phyloP scores from a whole-genome alignment of 495 filamentous ascomycete genomes.

The Rostrohypoxylon terebratum region DNA sequence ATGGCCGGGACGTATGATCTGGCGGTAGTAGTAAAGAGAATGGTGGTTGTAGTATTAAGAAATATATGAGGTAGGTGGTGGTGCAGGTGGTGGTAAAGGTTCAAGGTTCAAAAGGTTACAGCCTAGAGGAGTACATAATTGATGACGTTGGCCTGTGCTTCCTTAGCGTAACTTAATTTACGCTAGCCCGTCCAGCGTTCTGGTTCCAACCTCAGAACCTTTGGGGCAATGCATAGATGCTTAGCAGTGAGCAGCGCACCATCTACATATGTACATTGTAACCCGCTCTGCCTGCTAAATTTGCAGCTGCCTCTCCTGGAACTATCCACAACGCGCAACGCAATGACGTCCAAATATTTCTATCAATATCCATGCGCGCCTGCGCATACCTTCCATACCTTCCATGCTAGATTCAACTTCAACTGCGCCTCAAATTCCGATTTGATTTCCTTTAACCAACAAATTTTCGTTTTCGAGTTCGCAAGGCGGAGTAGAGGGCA shows the following conservation, averaged over 20 bases:
- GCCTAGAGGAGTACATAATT: constrained; percentile 32
- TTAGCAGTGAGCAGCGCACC: neutral
- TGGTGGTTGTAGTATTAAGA: constrained; percentile 19
- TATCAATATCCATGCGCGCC: constrained; percentile 6
- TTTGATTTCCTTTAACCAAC: constrained; percentile 1
- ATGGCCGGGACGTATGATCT: constrained; percentile 17
- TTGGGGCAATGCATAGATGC: constrained; percentile 17
- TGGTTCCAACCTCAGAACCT: constrained; percentile 19
- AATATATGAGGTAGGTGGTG: constrained; percentile 1
- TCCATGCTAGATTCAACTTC: constrained; percentile 4
- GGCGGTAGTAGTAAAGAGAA: neutral
- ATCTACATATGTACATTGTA: no score
- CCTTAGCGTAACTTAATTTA: constrained; percentile 8
- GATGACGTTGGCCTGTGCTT: constrained; percentile 47
- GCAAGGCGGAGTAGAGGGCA: constrained; percentile 24
- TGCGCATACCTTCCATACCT: neutral
- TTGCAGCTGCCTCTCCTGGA: constrained; percentile 3
- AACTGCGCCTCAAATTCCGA: constrained; percentile 26
- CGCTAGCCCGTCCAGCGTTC: neutral
- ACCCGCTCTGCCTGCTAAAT: neutral
- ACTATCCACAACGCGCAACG: constrained; percentile 33
- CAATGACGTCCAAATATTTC: constrained; percentile 29
- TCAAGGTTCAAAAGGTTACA: constrained; percentile 14
- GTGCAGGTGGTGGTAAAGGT: constrained; percentile 3
- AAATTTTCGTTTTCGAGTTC: constrained; percentile 13